Base-by-base conservation (phyloP, 176 grass and related monocot species). In the Raddia distichophylla region DNA sequence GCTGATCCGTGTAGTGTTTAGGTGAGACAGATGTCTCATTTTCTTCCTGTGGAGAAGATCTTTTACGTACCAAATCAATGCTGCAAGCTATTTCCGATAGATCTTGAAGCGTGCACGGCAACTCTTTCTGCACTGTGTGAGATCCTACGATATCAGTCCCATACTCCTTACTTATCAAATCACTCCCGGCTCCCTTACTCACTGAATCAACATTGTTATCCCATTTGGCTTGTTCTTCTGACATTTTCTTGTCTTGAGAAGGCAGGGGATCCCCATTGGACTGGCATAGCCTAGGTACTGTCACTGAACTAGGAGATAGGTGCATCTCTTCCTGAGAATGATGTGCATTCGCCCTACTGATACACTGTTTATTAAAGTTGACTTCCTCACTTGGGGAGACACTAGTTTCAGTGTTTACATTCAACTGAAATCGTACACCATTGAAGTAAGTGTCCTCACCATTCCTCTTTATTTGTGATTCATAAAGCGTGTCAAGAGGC, bases 31-130 rank as follows among this genome's bases (percentile, higher is more conserved):
- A 53, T n/a, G 68, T 83, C 63, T 86, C 62, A 6, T 83, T 86
- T 48, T 85, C 79, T 64, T 64, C 77, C 44, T 72, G 82, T 56
- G 45, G 56, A 76, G 57, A 72, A 76, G 66, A 87, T 68, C 78
- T 81, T 62, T 86, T 71, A 48, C 6, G 77, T 62, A 73, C 65
- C 35, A 84, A 88, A 80, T 85, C 87, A 79, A 74, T 91, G 57
- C 78, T 79, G 69, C 82, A 88, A 47, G 87, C 85, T 75, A 92
- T 75, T 78, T 90, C 86, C 50, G 87, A 87, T 34, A 92, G 47
- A 88, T 86, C 83, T 82, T 85, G 77, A 73, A 90, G 81, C 0
- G 85, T 79, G 75, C 71, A 90, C 49, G 76, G 44, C 52, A 87
- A 82, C 19, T 83, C 82, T 72, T 88, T 77, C 20, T 86, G 79